Evolutionary conservation across 129 eudicot species (phyloP).

Genomic region (Tagetes patula): DNA sequence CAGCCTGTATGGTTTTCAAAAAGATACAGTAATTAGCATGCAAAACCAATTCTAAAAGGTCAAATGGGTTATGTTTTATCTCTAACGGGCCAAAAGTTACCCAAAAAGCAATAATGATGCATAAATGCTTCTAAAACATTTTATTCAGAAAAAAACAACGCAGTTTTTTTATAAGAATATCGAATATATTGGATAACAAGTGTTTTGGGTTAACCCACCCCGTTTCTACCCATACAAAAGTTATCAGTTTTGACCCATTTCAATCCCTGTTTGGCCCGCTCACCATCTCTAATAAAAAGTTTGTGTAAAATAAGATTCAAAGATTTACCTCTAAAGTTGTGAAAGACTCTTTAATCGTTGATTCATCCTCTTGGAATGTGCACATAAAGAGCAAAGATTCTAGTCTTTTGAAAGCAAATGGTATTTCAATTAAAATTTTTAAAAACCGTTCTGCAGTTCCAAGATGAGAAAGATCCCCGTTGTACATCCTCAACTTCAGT

Average conservation of each 20-base stretch:
- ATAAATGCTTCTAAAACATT: not conserved
- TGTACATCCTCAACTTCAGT: slow-evolving; percentile 70
- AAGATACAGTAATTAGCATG: not conserved
- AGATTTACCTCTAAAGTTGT: slow-evolving; percentile 66
- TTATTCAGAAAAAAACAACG: not conserved
- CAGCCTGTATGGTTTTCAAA: slow-evolving; percentile 55
- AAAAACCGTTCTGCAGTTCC: slow-evolving; percentile 96
- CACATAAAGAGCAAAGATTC: slow-evolving; percentile 83
- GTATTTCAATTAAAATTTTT: slow-evolving; percentile 75
- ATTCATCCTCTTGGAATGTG: slow-evolving; percentile 76
- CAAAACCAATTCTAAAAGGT: not conserved
- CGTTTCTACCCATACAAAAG: not conserved
- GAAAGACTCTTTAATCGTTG: slow-evolving; percentile 64
- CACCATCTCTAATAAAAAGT: not conserved
- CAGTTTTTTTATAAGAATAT: not conserved
- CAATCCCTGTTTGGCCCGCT: not conserved
- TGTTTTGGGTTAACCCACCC: not conserved
- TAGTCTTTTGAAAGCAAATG: slow-evolving; percentile 86
- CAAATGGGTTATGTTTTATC: not conserved
- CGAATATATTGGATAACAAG: not conserved
- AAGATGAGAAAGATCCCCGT: slow-evolving; percentile 74
- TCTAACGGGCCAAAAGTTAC: not conserved
- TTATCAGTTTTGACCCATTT: not conserved
- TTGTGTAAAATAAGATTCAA: not conserved
- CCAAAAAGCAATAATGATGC: not conserved